Evolutionary conservation across 108 stramenopile genomes (phyloP), one percentile per base, ranked within the genome.

Genomic region (Cyclotella sp.): DNA sequence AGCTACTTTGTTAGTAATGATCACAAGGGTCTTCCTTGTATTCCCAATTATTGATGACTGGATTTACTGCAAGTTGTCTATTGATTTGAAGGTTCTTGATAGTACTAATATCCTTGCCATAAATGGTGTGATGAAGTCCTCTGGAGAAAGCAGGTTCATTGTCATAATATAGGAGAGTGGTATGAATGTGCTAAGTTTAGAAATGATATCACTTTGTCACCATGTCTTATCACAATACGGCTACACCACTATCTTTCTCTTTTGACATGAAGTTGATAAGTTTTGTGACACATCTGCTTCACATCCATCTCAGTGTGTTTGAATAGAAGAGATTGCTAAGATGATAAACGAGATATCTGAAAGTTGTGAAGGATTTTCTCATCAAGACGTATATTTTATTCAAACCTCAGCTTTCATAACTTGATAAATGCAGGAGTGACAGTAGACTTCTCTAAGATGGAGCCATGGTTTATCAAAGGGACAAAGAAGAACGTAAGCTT

Each of bases 241-340:
- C n/a, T 26, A 22, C 55, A 12, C 24, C 2, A 6, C 21, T 24
- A 1, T 22, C 8, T 55, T 24, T 55, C 22, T n/a, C n/a, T 16
- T 49, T 26, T 24, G 24, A 12, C 24, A 0, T 22, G 24, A 22
- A 55, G 39, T 78, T 22, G 72, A 86, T 15, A 77, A 78, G n/a
- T 82, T 88, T 53, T 84, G 83, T 44, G 85, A 88, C 44, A 85
- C 86, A 61, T 85, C 88, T 19, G 29, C 73, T 40, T 86, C 66
- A 63, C 84, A 19, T 49, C 43, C 2, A 74, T 76, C 18, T 63
- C 78, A 68, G 77, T 88, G 72, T 88, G 71, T 57, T 34, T 84
- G 1, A 76, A 58, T 19, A 83, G 80, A 16, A 71, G 88, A 14
- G 80, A 88, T 55, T 86, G 69, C 51, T 49, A 86, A 10, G 85